Evolutionary conservation across 352 stramenopile species (phyloP).

Genomic region (Pythium apleroticum): DNA sequence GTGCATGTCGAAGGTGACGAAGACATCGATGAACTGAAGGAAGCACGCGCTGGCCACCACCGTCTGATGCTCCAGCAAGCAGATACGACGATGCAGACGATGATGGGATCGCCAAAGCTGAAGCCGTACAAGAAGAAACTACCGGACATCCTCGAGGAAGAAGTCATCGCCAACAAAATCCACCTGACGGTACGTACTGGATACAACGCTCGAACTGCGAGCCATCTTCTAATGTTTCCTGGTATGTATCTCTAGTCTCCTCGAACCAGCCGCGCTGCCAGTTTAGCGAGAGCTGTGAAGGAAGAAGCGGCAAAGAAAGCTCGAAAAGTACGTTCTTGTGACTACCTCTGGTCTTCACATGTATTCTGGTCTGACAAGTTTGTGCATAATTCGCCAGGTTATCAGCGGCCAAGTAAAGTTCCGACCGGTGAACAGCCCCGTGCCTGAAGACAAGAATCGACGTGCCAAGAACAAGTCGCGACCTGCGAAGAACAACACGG

Average conservation of each 20-base stretch:
- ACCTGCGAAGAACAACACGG: constrained; percentile 10
- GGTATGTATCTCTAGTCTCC: constrained; percentile 21
- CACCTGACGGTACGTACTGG: constrained; percentile 30
- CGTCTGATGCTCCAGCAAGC: constrained; percentile 24
- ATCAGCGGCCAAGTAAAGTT: constrained; percentile 53
- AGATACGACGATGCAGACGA: constrained; percentile 27
- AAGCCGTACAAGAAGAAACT: constrained; percentile 57
- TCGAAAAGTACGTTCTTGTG: constrained; percentile 31
- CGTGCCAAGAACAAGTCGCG: too few species aligned
- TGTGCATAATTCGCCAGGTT: constrained; percentile 25
- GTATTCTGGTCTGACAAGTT: constrained; percentile 9
- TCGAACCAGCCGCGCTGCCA: constrained; percentile 28
- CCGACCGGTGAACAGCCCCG: constrained; percentile 44
- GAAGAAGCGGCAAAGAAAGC: constrained; percentile 45
- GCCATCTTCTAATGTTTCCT: background rate
- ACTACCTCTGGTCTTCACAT: background rate
- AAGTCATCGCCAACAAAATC: constrained; percentile 33
- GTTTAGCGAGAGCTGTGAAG: constrained; percentile 15
- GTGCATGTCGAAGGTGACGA: constrained; percentile 8
- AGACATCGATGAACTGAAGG: constrained; percentile 10
- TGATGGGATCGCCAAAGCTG: constrained; percentile 38
- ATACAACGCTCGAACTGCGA: too few species aligned
- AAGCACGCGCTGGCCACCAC: constrained; percentile 11
- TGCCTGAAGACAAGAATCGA: constrained; percentile 9
- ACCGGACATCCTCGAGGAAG: constrained; percentile 48